A percentile compares a stretch with the other conserved stretches of the same genome.
Conservation (phyloP, 768 basidiomycete species). For the Phylloporus rhodoxanthus region DNA sequence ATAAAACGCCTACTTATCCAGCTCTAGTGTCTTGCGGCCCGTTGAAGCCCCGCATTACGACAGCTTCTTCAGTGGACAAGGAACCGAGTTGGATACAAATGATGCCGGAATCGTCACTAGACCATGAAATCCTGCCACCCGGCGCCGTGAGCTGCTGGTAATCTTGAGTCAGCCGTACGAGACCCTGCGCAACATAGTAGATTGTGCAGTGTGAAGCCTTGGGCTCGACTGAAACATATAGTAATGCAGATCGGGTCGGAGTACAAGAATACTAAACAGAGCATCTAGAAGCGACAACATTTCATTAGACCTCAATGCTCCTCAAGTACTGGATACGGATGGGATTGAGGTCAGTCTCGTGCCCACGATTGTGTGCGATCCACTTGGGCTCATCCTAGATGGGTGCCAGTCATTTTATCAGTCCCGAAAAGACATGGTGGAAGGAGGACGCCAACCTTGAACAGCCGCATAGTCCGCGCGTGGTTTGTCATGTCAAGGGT, state of each 20-base stretch:
- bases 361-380: constrained; percentile 66
- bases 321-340: constrained; percentile 57
- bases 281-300: neutral
- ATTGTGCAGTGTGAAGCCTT: neutral
- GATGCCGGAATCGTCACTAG: neutral
- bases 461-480: constrained; percentile 73
- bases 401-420: neutral
- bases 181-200: neutral
- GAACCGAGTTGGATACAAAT: neutral
- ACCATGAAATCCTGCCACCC: neutral
- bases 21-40: too few relatives aligned
- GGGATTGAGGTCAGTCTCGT: constrained; percentile 57
- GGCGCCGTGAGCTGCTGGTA: neutral
- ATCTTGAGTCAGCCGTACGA: neutral
- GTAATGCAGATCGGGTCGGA: neutral
- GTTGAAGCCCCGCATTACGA: neutral
- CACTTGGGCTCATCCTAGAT: constrained; percentile 86
- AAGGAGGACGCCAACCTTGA: constrained; percentile 51
- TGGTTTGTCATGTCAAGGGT: constrained; percentile 68
- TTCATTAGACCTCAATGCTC: constrained; percentile 36
- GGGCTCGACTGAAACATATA: neutral
- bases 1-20: too few relatives aligned
- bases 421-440: too few relatives aligned
- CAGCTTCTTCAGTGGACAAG: neutral
- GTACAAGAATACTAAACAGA: neutral